Evolutionary conservation across 768 basidiomycete species (phyloP).

Genomic region (Mycena albidolilacea): DNA sequence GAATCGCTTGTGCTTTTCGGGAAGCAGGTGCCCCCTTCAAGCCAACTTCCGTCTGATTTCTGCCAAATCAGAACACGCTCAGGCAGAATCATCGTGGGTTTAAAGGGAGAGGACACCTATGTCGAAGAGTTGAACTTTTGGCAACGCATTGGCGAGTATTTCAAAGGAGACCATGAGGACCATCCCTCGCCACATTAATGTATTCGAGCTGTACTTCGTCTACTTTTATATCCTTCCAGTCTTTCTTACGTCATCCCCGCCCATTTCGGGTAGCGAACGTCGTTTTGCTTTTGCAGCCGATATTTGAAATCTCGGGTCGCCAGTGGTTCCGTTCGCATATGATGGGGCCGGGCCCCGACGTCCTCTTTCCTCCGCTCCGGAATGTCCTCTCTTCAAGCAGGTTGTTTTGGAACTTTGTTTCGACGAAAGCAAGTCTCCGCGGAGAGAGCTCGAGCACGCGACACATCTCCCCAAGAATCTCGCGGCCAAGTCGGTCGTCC

Average conservation of each 20-base stretch:
- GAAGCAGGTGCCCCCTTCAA: conserved; percentile 39
- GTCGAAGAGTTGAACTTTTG: conserved; percentile 54
- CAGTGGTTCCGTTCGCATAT: conserved; percentile 24
- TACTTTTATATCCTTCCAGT: too few relatives aligned
- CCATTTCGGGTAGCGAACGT: conserved; percentile 1
- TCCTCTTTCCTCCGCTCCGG: conserved; percentile 25
- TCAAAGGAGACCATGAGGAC: conserved; percentile 32
- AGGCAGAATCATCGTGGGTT: conserved; percentile 60
- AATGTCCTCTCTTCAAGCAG: conserved; percentile 42
- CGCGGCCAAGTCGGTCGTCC: conserved; percentile 1
- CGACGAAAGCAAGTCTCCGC: conserved; percentile 37
- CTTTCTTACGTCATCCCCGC: conserved; percentile 29
- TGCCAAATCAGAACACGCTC: conserved; percentile 55
- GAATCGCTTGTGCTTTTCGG: conserved; percentile 59
- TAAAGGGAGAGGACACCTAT: conserved; percentile 58
- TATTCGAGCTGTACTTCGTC: too few relatives aligned
- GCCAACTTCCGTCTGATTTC: conserved; percentile 49
- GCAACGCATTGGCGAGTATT: conserved; percentile 53
- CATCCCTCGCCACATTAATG: neutral
- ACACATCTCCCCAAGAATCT: conserved; percentile 27
- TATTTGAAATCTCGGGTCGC: conserved; percentile 26
- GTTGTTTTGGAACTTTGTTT: conserved; percentile 56
- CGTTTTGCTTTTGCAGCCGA: conserved; percentile 19
- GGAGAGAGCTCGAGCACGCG: conserved; percentile 1
- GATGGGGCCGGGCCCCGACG: conserved; percentile 20